Evolutionary conservation across 164 flowering plant genomes (phyloP).

Genomic region (Brasenia schreberi): DNA sequence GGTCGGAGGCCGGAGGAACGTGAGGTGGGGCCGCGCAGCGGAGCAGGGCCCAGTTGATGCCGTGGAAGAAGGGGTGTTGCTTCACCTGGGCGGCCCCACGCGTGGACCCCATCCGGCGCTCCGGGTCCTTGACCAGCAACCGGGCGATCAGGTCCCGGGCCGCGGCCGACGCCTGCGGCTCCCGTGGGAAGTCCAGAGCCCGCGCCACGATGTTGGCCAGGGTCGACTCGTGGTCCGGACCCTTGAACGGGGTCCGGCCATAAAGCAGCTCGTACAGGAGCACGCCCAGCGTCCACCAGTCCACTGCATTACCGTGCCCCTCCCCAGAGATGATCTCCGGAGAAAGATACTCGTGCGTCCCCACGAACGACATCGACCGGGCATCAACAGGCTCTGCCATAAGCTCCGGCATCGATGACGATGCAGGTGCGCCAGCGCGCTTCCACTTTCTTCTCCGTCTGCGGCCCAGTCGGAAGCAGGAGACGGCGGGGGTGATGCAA

Average conservation of each 20-base stretch:
- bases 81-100: constrained; percentile 72
- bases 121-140: constrained; percentile 56
- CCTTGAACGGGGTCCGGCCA: constrained; percentile 73
- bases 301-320: constrained; percentile 86
- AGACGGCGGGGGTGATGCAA: constrained; percentile 71
- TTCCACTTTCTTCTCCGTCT: constrained; percentile 38
- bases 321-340: constrained; percentile 87
- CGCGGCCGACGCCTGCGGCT: constrained; percentile 28
- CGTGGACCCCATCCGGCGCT: constrained; percentile 50
- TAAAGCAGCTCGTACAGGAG: constrained; percentile 64
- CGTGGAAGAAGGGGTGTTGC: constrained; percentile 65
- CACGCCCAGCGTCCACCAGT: constrained; percentile 92
- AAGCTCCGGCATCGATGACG: constrained; percentile 25
- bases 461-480: constrained; percentile 56
- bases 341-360: constrained; percentile 85
- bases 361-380: constrained; percentile 83
- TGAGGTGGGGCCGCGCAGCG: constrained; percentile 63
- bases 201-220: constrained; percentile 75
- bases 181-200: constrained; percentile 72
- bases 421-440: constrained; percentile 5
- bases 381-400: constrained; percentile 68
- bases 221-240: constrained; percentile 60
- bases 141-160: constrained; percentile 52
- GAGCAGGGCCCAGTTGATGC: constrained; percentile 86
- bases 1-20: constrained; percentile 32